These are phyloP conservation scores for Russula olivacea DNA, from an alignment of 768 basidiomycete genomes.

Conservation along the genomic window DNA sequence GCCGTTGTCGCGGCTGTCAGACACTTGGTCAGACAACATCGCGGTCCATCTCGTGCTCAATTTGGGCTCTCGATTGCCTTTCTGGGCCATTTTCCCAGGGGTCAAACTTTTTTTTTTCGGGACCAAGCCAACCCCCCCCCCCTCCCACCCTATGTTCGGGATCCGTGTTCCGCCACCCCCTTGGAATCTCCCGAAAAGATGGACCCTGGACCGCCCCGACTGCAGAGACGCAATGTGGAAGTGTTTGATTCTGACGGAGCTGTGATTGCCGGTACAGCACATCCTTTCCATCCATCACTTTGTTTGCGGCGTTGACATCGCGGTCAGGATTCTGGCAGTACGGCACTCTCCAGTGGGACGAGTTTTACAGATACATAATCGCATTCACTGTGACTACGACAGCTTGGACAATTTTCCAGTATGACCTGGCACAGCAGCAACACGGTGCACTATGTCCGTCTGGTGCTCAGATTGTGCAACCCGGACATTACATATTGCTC, in stretches of 20 bases:
- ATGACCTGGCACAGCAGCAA: neutral
- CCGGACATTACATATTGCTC: conserved; percentile 1
- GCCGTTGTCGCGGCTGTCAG: too few species aligned
- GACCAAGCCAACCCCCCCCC: too few species aligned
- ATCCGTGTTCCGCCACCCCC: too few species aligned
- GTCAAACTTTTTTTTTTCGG: too few species aligned
- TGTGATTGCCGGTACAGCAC: conserved; percentile 2
- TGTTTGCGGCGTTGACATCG: neutral
- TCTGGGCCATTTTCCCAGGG: too few species aligned
- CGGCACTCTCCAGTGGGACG: conserved; percentile 2
- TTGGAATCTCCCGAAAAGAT: too few species aligned
- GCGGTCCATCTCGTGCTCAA: too few species aligned
- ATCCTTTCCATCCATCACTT: neutral
- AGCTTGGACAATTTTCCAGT: neutral
- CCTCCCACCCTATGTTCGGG: too few species aligned
- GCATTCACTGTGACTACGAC: neutral
- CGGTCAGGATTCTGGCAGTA: conserved; percentile 12
- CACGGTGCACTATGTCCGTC: neutral
- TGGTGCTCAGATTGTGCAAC: neutral
- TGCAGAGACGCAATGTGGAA: conserved; percentile 8
- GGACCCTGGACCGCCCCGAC: neutral
- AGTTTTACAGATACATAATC: neutral
- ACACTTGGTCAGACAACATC: too few species aligned
- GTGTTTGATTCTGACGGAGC: neutral
- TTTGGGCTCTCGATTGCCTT: too few species aligned